phyloP scores from a whole-genome alignment of 805 yeast species.

The Wickerhamiella slavikovae region DNA sequence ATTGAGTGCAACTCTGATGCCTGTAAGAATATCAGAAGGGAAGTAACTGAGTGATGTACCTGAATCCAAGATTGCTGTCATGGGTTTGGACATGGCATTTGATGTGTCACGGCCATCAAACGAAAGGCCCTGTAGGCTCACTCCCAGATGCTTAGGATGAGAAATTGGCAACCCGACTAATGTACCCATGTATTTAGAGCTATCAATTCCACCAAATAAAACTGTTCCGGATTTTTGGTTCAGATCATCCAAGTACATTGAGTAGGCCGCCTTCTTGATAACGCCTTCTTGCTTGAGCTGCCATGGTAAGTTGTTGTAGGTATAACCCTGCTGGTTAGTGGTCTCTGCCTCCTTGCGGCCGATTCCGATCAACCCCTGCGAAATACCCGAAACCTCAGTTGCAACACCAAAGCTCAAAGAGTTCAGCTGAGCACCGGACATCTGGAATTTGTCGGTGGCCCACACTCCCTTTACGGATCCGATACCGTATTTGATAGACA shows the following conservation, averaged over 20 bases:
- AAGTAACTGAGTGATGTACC: slow-evolving; percentile 35
- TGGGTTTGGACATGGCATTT: slow-evolving; percentile 11
- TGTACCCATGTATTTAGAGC: slow-evolving; percentile 26
- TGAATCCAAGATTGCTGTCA: slow-evolving; percentile 28
- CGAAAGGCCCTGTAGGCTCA: slow-evolving; percentile 12
- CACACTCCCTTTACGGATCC: slow-evolving; percentile 31
- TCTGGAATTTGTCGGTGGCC: slow-evolving; percentile 41
- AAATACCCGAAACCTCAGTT: slow-evolving; percentile 34
- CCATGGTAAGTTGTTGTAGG: slow-evolving; percentile 47
- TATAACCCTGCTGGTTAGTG: slow-evolving; percentile 9
- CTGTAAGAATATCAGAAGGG: slow-evolving; percentile 19
- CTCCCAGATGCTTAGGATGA: slow-evolving; percentile 19
- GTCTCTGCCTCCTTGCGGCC: slow-evolving; percentile 35
- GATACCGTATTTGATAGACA: slow-evolving; percentile 26
- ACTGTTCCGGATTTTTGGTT: slow-evolving; percentile 26
- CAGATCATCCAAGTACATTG: slow-evolving; percentile 34
- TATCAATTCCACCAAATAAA: slow-evolving; percentile 37
- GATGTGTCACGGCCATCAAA: slow-evolving; percentile 12
- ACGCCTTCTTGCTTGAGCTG: slow-evolving; percentile 38
- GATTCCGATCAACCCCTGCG: slow-evolving; percentile 31
- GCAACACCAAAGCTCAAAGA: slow-evolving; percentile 61
- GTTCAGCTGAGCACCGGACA: slow-evolving; percentile 32
- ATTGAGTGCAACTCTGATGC: slow-evolving; percentile 20
- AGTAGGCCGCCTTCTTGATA: slow-evolving; percentile 38
- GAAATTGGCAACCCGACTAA: slow-evolving; percentile 19